Conservation (phyloP, 2,329 filamentous ascomycete genomes). For the Rachicladosporium sp. region DNA sequence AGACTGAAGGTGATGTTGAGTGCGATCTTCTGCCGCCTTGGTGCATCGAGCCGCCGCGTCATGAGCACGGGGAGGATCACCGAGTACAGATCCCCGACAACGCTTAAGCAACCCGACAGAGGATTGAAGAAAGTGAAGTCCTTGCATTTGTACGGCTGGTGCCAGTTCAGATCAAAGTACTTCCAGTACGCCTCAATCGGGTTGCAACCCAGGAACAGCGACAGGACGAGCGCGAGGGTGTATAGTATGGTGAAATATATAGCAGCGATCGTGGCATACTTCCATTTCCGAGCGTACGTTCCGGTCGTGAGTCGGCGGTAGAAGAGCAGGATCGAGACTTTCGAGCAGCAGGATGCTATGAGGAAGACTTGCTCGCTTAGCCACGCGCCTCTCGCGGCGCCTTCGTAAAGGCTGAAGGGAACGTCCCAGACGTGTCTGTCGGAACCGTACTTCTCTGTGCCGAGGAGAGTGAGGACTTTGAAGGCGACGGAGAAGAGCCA, state of each 20-base stretch:
- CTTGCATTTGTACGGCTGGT: slow-evolving; percentile 14
- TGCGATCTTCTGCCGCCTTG: slow-evolving; percentile 27
- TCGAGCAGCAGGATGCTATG: slow-evolving; percentile 10
- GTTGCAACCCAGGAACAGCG: slow-evolving; percentile 9
- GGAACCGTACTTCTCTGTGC: slow-evolving; percentile 6
- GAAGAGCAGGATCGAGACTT: slow-evolving; percentile 17
- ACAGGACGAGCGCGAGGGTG: slow-evolving; percentile 7
- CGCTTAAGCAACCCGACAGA: slow-evolving; percentile 9
- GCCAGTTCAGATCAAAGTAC: slow-evolving; percentile 8
- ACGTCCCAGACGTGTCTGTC: slow-evolving; percentile 15
- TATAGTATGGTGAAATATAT: slow-evolving; percentile 9
- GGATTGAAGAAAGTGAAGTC: slow-evolving; percentile 20
- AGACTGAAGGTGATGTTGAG: slow-evolving; percentile 15
- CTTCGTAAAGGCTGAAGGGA: slow-evolving; percentile 3
- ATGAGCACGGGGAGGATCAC: slow-evolving; percentile 23
- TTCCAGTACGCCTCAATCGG: slow-evolving; percentile 12
- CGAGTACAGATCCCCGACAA: slow-evolving; percentile 12
- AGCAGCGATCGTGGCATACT: slow-evolving; percentile 7
- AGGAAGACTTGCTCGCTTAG: slow-evolving; percentile 11
- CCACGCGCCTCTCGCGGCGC: slow-evolving; percentile 10
- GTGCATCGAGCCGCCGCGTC: slow-evolving; percentile 33
- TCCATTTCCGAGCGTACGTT: slow-evolving; percentile 8
- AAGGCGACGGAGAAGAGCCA: slow-evolving; percentile 10
- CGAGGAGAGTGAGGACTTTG: slow-evolving; percentile 8
- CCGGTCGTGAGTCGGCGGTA: slow-evolving; percentile 19